Evolutionary conservation across 345 rosid genomes (phyloP), one percentile per base, ranked within the genome.

Genomic region (Turnera subulata): DNA sequence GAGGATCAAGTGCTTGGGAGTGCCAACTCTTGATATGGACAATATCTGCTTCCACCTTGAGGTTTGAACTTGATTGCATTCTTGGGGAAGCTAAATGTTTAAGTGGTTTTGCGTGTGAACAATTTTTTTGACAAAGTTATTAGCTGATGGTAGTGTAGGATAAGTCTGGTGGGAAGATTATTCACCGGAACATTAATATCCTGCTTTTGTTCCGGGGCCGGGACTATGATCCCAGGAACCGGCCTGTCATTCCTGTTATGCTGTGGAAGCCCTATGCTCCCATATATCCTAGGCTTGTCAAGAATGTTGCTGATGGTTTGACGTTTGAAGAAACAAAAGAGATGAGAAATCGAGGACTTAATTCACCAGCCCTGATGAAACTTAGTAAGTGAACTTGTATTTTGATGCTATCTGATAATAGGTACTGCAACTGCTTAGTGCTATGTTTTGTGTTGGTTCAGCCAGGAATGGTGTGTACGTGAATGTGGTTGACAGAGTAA

Each of bases 191-290:
- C 58, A 81, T 84, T 53, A 86, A 89, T 77, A 56, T 92, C 22
- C 75, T 88, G 21, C 73, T 92, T 69, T 65, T 92, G 64, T 84
- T 80, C 56, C 73, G 96, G 3, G 96, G 96, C 45, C 75, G 89
- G 59, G 77, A 84, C 47, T 89, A 86, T 76, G 89, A 86, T 72
- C 82, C 87, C 6, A 73, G 81, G 67, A 79, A 67, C 53, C 78
- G 86, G 33, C 87, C 89, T 18, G 70, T 74, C 21, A 67, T 88
- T 61, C 98, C 98, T 49, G 75, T 81, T 55, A 88, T 86, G 96
- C 64, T 92, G 14, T 92, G 98, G 98, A 91, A 82, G 80, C 96
- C 98, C 39, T 83, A 84, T 72, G 73, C 86, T 9, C 98, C 96
- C 4, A 86, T 91, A 65, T 91, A 82, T 61, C 93, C 87, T 0